Evolutionary conservation across 2,329 filamentous ascomycete genomes (phyloP).

Genomic region (Alternaria metachromatica): DNA sequence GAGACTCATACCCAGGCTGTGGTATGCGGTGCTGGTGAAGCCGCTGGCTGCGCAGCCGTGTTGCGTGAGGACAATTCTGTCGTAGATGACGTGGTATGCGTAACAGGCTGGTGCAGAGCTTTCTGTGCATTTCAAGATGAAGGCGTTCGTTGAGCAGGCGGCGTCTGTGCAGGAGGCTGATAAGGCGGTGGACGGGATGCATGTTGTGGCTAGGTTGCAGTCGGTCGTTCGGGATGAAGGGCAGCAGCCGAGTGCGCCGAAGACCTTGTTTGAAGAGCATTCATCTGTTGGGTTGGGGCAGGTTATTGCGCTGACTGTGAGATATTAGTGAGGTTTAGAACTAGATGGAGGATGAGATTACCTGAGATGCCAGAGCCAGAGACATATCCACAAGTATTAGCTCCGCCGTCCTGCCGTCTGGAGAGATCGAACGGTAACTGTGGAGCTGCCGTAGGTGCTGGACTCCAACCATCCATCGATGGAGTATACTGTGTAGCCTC

Average conservation of each 20-base stretch:
- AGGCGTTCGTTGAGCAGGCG: constrained; percentile 30
- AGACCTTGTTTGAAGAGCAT: constrained; percentile 44
- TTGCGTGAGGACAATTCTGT: constrained; percentile 35
- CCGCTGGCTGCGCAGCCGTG: constrained; percentile 35
- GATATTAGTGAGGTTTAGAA: neutral
- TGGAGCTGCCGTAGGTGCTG: constrained; percentile 39
- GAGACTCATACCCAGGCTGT: constrained; percentile 11
- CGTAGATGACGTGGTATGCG: constrained; percentile 36
- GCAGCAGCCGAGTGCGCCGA: constrained; percentile 46
- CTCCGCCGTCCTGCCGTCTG: constrained; percentile 25
- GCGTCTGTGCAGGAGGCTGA: constrained; percentile 34
- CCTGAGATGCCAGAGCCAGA: constrained; percentile 28
- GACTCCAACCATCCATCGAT: constrained; percentile 37
- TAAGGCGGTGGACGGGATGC: constrained; percentile 35
- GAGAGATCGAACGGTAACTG: constrained; percentile 33
- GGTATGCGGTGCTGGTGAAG: constrained; percentile 27
- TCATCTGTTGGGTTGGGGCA: constrained; percentile 32
- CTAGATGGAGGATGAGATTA: constrained; percentile 13
- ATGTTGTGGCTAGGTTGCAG: constrained; percentile 42
- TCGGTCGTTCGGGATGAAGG: constrained; percentile 22
- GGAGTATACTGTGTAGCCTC: constrained; percentile 36
- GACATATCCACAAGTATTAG: constrained; percentile 41
- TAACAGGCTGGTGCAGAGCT: constrained; percentile 33
- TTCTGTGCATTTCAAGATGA: constrained; percentile 40
- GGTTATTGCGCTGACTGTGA: constrained; percentile 37